Conservation (phyloP, 768 basidiomycete species). For the Leucocoprinus leucothites region DNA sequence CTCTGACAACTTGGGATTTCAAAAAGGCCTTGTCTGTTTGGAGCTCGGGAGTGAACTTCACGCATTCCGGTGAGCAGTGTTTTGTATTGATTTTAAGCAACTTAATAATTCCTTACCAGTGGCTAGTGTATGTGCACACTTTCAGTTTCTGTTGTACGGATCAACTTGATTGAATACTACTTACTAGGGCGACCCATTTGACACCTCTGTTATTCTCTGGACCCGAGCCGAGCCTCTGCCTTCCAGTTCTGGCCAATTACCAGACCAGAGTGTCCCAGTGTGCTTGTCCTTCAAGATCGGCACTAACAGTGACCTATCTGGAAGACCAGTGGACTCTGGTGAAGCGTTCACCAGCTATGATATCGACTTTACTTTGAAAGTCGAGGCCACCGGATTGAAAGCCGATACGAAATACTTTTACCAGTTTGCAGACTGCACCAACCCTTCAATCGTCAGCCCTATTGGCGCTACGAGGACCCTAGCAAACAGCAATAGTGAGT, state of each 20-base stretch:
- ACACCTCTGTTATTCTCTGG: constrained; percentile 54
- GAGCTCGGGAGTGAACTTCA: constrained; percentile 50
- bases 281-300: constrained; percentile 48
- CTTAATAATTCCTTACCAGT: constrained; percentile 23
- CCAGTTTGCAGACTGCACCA: constrained; percentile 53
- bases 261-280: constrained; percentile 48
- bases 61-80: constrained; percentile 35
- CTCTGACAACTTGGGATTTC: background rate
- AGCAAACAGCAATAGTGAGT: constrained; percentile 41
- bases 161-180: background rate
- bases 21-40: constrained; percentile 33
- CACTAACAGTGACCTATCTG: constrained; percentile 30
- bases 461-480: constrained; percentile 52
- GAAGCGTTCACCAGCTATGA: constrained; percentile 55
- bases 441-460: constrained; percentile 38
- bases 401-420: constrained; percentile 56
- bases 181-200: constrained; percentile 49
- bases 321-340: constrained; percentile 36
- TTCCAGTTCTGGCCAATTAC: constrained; percentile 23
- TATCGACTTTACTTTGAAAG: constrained; percentile 59
- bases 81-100: background rate
- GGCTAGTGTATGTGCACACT: constrained; percentile 39
- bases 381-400: constrained; percentile 47
- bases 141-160: background rate
- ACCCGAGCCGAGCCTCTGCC: constrained; percentile 46